Evolutionary conservation across 129 eudicot species (phyloP).

Genomic region (Pittosporum tobira): DNA sequence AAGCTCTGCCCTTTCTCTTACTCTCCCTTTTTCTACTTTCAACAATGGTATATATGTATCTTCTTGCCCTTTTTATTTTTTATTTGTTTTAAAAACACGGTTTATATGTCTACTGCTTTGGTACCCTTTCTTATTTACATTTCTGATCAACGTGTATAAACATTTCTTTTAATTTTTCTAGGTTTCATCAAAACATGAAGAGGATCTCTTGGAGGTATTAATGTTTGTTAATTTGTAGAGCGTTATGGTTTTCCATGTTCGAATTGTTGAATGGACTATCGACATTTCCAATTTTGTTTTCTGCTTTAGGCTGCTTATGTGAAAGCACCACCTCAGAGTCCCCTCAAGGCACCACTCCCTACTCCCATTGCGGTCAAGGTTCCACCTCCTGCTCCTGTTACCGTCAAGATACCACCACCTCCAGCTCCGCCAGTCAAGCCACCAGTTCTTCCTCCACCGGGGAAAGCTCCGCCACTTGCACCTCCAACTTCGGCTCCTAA

Average conservation of each 20-base stretch:
- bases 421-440: conserved; percentile 25
- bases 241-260: conserved; percentile 5
- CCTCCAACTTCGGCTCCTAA: conserved; percentile 7
- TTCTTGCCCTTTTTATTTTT: neutral
- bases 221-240: too few species aligned
- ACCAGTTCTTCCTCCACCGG: conserved; percentile 21
- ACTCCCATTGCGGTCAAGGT: conserved; percentile 8
- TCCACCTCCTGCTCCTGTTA: conserved; percentile 2
- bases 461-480: neutral
- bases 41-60: conserved; percentile 13
- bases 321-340: conserved; percentile 11
- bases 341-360: conserved; percentile 6
- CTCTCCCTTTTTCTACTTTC: conserved; percentile 14
- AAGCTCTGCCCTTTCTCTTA: conserved; percentile 13
- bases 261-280: neutral
- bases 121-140: neutral
- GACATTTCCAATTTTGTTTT: neutral
- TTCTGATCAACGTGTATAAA: neutral
- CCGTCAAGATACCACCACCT: conserved; percentile 17
- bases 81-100: too few species aligned
- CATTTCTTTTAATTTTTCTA: conserved; percentile 4
- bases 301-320: conserved; percentile 16
- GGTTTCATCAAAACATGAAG: conserved; percentile 21
- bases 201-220: conserved; percentile 19
- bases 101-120: too few species aligned